Evolutionary conservation across 129 eudicot species (phyloP), one percentile per base, ranked within the genome.

Genomic region (Ambrosia artemisiifolia): DNA sequence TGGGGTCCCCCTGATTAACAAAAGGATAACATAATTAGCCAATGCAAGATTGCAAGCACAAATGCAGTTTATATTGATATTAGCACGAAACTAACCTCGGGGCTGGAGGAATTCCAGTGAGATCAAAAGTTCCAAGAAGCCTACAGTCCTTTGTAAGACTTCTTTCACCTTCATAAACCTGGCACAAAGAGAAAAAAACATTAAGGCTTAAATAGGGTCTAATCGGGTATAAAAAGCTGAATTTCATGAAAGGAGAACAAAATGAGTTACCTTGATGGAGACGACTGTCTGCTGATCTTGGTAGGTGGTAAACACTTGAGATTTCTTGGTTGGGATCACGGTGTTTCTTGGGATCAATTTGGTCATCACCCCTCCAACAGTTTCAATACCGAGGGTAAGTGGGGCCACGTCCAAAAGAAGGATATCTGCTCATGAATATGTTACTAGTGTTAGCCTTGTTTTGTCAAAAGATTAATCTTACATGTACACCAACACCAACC

Each of bases 131-230:
- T 49, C 97, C 97, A 6, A 91, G 96, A 69, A 88, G 86, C 57
- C 96, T 84, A 73, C 96, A 88, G 74, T 91, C 97, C 75, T 91
- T 91, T 70, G 95, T 88, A 4, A 88, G 86, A 84, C 96, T 91
- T 74, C 96, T 80, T 84, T 91, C 97, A 73, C 97, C 97, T 79
- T 91, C 97, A 71, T 88, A 91, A 19, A 91, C 97, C 96, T 90
- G 79, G 38, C 3, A 5, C 51, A n/a, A 65, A 40, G 11, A 4
- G 4, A 32, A 47, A 49, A 33, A 32, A 3, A 57, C 3, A 57
- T 7, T n/a, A n/a, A 49, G 0, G 11, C 16, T 48, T 1, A 49
- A 19, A 56, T 7, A 19, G 13, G 66, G 11, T 54, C 6, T 4
- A 14, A 30, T 30, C 4, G 2, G 13, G 7, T 12, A 11, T 7